These are phyloP conservation scores for Phytophthora cajani DNA, from an alignment of 352 stramenopile genomes.

Conservation along the genomic window DNA sequence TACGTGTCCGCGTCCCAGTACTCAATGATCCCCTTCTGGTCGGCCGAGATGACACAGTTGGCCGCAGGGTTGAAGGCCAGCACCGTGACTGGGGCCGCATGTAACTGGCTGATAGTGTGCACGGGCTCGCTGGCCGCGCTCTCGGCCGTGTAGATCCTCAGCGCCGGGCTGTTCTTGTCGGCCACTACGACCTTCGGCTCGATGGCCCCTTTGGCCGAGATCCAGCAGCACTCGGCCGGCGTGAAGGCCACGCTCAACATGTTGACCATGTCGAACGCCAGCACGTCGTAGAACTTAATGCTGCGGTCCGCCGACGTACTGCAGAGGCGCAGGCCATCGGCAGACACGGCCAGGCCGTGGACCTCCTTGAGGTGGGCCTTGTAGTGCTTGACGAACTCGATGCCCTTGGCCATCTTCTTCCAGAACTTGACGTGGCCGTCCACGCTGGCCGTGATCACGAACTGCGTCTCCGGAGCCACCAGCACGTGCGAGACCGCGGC, in stretches of 20 bases:
- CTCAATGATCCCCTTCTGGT: conserved; percentile 94
- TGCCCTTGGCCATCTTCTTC: conserved; percentile 95
- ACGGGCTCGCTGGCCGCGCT: conserved; percentile 57
- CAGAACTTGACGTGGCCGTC: conserved; percentile 99
- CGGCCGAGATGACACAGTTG: conserved; percentile 92
- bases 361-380: conserved; percentile 95
- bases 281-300: conserved; percentile 99
- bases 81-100: conserved; percentile 91
- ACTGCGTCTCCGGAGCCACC: conserved; percentile 93
- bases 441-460: conserved; percentile 94
- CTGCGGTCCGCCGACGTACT: conserved; percentile 91
- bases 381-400: conserved; percentile 99
- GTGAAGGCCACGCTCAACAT: conserved; percentile 92
- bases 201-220: conserved; percentile 61
- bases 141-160: conserved; percentile 91
- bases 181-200: conserved; percentile 82
- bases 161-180: conserved; percentile 57
- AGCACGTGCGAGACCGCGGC: conserved; percentile 93
- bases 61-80: conserved; percentile 87
- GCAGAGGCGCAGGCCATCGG: conserved; percentile 86
- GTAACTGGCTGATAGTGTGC: conserved; percentile 80
- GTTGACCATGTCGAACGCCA: conserved; percentile 98
- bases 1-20: conserved; percentile 91
- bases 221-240: conserved; percentile 82
- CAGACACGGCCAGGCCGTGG: conserved; percentile 80